Conservation (phyloP, 192 early-diverging fungal species). For the Umbelopsis ramanniana region DNA sequence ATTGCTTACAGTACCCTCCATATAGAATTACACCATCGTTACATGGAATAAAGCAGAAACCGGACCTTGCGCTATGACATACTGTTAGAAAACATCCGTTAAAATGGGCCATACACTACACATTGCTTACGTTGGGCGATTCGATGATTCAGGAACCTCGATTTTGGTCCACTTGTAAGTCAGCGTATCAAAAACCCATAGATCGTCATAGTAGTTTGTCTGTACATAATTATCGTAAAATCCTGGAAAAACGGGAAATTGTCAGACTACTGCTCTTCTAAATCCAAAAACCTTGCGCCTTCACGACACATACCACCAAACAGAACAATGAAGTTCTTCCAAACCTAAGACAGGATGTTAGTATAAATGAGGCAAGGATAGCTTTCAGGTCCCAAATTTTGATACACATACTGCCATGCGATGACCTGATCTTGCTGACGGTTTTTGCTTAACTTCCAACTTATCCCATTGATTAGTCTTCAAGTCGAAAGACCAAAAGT, state of each 20-base stretch:
- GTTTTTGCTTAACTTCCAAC: conserved; percentile 59
- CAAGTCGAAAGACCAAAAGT: conserved; percentile 75
- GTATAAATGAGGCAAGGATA: not conserved
- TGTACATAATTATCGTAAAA: conserved; percentile 51
- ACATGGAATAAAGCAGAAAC: conserved; percentile 61
- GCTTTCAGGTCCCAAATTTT: not conserved
- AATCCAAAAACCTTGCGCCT: not conserved
- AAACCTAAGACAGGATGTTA: conserved; percentile 31
- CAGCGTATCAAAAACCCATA: conserved; percentile 70
- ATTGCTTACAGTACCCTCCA: conserved; percentile 72
- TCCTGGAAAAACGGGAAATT: not conserved
- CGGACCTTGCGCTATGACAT: conserved; percentile 53
- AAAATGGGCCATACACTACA: not conserved
- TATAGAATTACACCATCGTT: conserved; percentile 63
- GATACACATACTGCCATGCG: conserved; percentile 50
- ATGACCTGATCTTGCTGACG: conserved; percentile 64
- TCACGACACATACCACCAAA: conserved; percentile 58
- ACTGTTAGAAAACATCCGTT: not conserved
- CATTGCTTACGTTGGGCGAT: conserved; percentile 30
- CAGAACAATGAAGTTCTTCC: conserved; percentile 67
- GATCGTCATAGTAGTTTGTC: conserved; percentile 66
- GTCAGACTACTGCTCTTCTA: not conserved
- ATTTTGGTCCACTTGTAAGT: conserved; percentile 55
- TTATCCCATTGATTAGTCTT: conserved; percentile 72
- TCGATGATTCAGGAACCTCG: conserved; percentile 41